These are phyloP conservation scores for Panaeolus papilionaceus DNA, from an alignment of 768 basidiomycete species.

Conservation along the genomic window DNA sequence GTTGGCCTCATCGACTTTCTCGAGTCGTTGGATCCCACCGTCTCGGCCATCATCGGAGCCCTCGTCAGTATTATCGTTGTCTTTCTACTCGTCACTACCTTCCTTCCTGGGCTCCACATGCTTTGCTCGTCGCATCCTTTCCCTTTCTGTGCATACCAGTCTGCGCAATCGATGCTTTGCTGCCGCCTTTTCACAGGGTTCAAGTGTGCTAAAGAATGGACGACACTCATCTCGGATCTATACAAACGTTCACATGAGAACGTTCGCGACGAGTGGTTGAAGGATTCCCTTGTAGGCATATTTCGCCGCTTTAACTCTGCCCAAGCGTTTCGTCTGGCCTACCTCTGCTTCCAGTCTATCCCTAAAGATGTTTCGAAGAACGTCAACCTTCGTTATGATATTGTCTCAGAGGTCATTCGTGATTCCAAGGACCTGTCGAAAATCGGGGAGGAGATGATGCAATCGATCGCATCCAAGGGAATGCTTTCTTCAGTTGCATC, in stretches of 20 bases:
- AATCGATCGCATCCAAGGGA: background rate
- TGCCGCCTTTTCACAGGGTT: constrained; percentile 2
- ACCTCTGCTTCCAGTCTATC: constrained; percentile 4
- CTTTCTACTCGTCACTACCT: background rate
- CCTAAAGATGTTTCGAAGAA: background rate
- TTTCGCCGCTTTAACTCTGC: background rate
- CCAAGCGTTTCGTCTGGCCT: background rate
- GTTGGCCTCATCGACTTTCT: constrained; percentile 5
- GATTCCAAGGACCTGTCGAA: background rate
- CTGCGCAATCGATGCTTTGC: background rate
- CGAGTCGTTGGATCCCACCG: background rate
- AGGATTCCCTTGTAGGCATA: background rate
- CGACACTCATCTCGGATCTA: background rate
- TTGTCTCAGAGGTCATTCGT: constrained; percentile 1
- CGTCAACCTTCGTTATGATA: background rate
- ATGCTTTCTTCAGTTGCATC: background rate
- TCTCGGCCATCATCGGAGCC: background rate
- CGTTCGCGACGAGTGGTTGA: background rate
- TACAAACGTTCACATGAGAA: background rate
- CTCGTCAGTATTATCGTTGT: background rate
- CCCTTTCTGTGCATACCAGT: constrained; percentile 9
- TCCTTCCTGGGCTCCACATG: background rate
- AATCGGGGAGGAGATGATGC: background rate
- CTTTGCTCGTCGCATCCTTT: background rate
- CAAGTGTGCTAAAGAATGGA: background rate